Evolutionary conservation across 2,329 filamentous ascomycete genomes (phyloP).

Genomic region (Colletotrichum tofieldiae): DNA sequence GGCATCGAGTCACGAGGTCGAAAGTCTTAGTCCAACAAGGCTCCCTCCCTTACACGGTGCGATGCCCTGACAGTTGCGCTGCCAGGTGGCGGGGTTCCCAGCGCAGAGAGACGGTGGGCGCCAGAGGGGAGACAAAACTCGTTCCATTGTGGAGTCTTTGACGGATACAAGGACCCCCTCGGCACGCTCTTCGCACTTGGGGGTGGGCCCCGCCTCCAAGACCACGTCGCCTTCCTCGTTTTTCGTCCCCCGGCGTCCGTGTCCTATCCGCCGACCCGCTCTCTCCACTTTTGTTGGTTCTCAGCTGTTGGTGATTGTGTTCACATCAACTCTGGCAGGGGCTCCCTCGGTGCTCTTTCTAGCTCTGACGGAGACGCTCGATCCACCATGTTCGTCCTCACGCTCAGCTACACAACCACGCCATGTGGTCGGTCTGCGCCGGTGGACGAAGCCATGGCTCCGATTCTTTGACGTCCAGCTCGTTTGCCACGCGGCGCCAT

Average conservation of each 20-base stretch:
- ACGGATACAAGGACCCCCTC: constrained; percentile 2
- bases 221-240: not conserved
- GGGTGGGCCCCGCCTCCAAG: not conserved
- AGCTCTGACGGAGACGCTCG: constrained; percentile 21
- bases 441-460: constrained; percentile 1
- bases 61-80: not conserved
- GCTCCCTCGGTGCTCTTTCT: not conserved
- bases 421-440: not conserved
- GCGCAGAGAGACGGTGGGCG: not conserved
- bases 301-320: constrained; percentile 19
- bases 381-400: not conserved
- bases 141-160: constrained; percentile 10
- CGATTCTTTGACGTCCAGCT: constrained; percentile 3
- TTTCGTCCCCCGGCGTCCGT: constrained; percentile 10
- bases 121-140: not conserved
- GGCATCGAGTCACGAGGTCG: not conserved
- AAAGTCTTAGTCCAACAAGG: not conserved
- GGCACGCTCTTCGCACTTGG: not conserved
- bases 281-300: constrained; percentile 32
- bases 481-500: constrained; percentile 3
- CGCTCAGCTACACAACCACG: too few species aligned
- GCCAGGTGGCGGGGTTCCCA: not conserved
- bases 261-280: constrained; percentile 27
- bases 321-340: not conserved
- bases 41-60: not conserved